A percentile compares a stretch with the other conserved stretches of the same genome.
Conservation (phyloP, 768 basidiomycete genomes). For the Hydnomerulius pinastri region DNA sequence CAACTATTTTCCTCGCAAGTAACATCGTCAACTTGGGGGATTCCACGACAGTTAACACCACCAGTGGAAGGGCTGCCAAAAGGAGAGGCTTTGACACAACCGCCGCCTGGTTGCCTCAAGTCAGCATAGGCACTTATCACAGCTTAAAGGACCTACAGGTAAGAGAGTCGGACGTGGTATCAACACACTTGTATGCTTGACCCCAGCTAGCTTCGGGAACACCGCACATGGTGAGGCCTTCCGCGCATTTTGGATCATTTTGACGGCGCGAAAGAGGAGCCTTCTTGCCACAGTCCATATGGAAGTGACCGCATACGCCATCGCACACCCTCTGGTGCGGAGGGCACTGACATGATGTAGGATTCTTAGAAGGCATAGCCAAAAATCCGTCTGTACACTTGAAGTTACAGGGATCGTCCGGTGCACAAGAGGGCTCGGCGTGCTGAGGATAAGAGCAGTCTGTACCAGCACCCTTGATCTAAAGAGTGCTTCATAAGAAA, state of each 20-base stretch:
- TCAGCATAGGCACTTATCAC: not conserved
- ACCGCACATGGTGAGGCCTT: slow-evolving; percentile 29
- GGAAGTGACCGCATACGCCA: slow-evolving; percentile 32
- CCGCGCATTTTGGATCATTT: slow-evolving; percentile 21
- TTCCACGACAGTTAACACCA: slow-evolving; percentile 35
- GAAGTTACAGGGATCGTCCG: slow-evolving; percentile 29
- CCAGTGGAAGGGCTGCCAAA: slow-evolving; percentile 11
- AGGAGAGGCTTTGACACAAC: slow-evolving; percentile 29
- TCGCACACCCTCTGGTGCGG: slow-evolving; percentile 28
- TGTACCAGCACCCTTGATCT: slow-evolving; percentile 26
- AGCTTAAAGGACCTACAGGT: slow-evolving; percentile 30
- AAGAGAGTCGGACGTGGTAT: slow-evolving; percentile 25
- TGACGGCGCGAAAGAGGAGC: slow-evolving; percentile 19
- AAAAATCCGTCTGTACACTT: slow-evolving; percentile 30
- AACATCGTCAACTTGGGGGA: slow-evolving; percentile 31
- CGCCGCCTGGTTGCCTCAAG: slow-evolving; percentile 30
- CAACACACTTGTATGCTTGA: slow-evolving; percentile 32
- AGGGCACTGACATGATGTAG: slow-evolving; percentile 31
- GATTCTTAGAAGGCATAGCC: slow-evolving; percentile 16
- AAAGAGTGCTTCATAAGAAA: not conserved
- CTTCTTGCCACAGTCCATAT: slow-evolving; percentile 17
- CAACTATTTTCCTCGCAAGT: slow-evolving; percentile 30
- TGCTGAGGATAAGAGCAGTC: slow-evolving; percentile 38
- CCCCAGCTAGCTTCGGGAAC: slow-evolving; percentile 13
- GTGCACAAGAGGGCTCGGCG: slow-evolving; percentile 16